Percentiles rank a stretch among this genome's conserved stretches.
Conservation (phyloP, 768 basidiomycete species). For the Lactifluus echinatus region DNA sequence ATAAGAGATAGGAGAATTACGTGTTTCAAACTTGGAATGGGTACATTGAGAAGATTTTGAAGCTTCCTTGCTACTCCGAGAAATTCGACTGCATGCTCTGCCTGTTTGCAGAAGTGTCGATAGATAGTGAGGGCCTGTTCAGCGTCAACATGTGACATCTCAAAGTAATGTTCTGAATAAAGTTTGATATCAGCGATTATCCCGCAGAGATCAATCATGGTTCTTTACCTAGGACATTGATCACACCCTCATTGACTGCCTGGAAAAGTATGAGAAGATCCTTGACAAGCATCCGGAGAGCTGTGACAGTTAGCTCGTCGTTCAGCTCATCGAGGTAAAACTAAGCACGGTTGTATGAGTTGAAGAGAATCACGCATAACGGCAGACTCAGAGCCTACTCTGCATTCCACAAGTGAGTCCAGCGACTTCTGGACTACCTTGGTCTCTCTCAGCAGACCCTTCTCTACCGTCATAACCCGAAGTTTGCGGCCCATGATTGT, state of each 20-base stretch:
- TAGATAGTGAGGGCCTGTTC: constrained; percentile 78
- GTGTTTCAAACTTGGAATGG: constrained; percentile 91
- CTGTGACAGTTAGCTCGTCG: constrained; percentile 83
- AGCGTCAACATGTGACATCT: constrained; percentile 95
- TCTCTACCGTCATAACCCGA: constrained; percentile 89
- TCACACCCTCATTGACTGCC: constrained; percentile 91
- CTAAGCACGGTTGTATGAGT: constrained; percentile 31
- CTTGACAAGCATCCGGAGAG: constrained; percentile 90
- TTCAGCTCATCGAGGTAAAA: constrained; percentile 92
- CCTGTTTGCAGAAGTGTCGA: constrained; percentile 89
- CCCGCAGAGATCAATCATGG: constrained; percentile 28
- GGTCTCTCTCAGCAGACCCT: constrained; percentile 88
- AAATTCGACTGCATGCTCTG: constrained; percentile 87
- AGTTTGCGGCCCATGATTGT: constrained; percentile 78
- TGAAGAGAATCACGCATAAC: neutral
- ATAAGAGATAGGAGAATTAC: constrained; percentile 32
- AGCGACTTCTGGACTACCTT: constrained; percentile 86
- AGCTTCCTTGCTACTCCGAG: constrained; percentile 88
- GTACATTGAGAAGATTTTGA: constrained; percentile 86
- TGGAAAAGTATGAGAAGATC: constrained; percentile 94
- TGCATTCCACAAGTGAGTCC: constrained; percentile 78
- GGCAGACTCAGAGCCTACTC: constrained; percentile 44
- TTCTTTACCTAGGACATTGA: constrained; percentile 63
- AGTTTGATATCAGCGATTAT: constrained; percentile 10
- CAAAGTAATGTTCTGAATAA: constrained; percentile 82